Evolutionary conservation across 306 rosid genomes (phyloP), one percentile per base, ranked within the genome.

Genomic region (Trifolium subterraneum): DNA sequence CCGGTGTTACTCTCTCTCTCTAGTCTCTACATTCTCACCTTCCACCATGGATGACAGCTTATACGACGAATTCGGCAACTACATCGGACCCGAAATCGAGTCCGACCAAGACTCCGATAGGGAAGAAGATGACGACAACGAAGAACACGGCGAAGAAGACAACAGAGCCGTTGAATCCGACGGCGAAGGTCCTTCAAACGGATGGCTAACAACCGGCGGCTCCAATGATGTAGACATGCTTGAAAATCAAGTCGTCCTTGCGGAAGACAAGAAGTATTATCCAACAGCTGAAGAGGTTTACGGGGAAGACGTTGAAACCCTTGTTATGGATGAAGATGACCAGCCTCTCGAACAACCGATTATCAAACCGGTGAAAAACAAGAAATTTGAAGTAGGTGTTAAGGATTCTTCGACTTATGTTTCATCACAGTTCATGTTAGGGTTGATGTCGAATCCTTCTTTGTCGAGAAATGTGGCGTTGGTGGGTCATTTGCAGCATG

Each of bases 291-390:
- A 92, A 47, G 99, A 94, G 82, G 96, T 94, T 48, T 94, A 90
- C 68, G 99, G 99, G 2, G 99, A 87, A 18, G 99, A 94, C 71
- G 97, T 94, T 2, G 99, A 94, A 85, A 86, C 99, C 68, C 81
- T 94, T 79, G 99, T 94, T 0, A 94, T 94, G 99, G 99, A 94
- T 39, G 99, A 94, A 78, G 99, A 94, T 15, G 99, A 90, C 11
- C 96, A 86, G 25, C 85, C 99, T 0, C 87, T 94, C 0, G 99
- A 94, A 55, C 92, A 84, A 16, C 97, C 97, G 0, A 90, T 94
- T 25, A 72, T 94, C 38, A 90, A 94, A 74, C 97, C 97, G 5
- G 93, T 94, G 9, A 81, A 88, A 67, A 90, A 85, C 80, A 75
- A 86, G 3, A 90, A 90, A 75, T 94, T 94, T 81, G 99, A 94